Conservation (phyloP, 1,284 basidiomycete genomes). For the Chalciporus sp. region DNA sequence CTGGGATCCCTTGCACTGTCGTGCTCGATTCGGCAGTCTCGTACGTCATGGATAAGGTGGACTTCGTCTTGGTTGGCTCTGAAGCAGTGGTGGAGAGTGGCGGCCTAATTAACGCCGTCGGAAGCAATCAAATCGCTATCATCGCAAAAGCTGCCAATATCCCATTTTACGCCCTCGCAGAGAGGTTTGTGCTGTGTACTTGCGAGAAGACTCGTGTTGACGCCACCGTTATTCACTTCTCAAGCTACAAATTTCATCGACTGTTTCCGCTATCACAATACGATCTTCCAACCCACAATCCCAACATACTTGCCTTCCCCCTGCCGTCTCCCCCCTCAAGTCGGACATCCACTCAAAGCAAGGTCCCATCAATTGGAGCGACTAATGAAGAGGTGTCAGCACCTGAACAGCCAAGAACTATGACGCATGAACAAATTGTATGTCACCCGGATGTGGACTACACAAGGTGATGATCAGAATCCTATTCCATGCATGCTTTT, state of each 20-base stretch:
- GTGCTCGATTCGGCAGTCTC: conserved; percentile 96
- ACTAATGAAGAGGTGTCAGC: conserved; percentile 24
- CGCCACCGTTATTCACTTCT: conserved; percentile 23
- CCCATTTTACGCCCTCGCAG: conserved; percentile 95
- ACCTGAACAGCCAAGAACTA: conserved; percentile 40
- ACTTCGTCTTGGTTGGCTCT: conserved; percentile 94
- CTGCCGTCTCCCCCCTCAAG: conserved; percentile 32
- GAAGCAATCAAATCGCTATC: conserved; percentile 95
- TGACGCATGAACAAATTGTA: conserved; percentile 74
- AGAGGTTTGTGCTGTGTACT: conserved; percentile 61
- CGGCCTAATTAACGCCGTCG: conserved; percentile 86
- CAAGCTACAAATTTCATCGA: conserved; percentile 95
- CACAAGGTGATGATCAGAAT: conserved; percentile 58
- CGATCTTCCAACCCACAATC: conserved; percentile 87
- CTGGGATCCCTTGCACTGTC: conserved; percentile 92
- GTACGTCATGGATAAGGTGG: conserved; percentile 95
- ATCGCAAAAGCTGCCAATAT: conserved; percentile 94
- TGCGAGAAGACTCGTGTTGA: conserved; percentile 26
- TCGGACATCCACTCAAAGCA: conserved; percentile 18
- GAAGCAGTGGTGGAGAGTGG: conserved; percentile 97
- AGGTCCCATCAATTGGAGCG: conserved; percentile 13
- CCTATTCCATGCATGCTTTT: conserved; percentile 9
- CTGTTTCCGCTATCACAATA: conserved; percentile 96
- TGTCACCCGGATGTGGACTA: conserved; percentile 83
- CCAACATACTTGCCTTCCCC: conserved; percentile 70